phyloP scores from a whole-genome alignment of 83 land plant genomes.

The Diphasiastrum complanatum region DNA sequence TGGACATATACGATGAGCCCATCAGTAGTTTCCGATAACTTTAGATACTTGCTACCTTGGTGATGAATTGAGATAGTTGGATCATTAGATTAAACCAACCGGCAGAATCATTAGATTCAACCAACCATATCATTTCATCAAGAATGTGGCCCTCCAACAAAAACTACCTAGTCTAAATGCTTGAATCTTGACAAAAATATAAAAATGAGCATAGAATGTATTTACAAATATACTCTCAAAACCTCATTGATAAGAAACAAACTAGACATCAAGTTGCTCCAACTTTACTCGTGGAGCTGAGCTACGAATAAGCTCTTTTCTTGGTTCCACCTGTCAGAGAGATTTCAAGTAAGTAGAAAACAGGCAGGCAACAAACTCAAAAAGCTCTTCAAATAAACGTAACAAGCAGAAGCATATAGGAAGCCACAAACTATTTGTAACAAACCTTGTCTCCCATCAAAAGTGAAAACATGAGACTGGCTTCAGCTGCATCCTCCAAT shows the following conservation, averaged over 20 bases:
- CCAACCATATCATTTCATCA: too few relatives aligned
- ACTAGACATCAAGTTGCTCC: slow-evolving; percentile 51
- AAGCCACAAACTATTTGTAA: background rate
- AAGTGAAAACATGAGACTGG: slow-evolving; percentile 71
- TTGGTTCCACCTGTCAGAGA: slow-evolving; percentile 60
- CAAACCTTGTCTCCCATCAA: slow-evolving; percentile 87
- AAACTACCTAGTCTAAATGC: too few relatives aligned
- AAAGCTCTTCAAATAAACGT: background rate
- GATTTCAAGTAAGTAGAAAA: background rate
- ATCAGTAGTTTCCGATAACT: too few relatives aligned
- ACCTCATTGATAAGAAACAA: background rate
- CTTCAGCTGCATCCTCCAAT: slow-evolving; percentile 91
- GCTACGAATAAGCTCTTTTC: slow-evolving; percentile 72
- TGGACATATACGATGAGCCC: too few relatives aligned
- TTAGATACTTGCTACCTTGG: too few relatives aligned
- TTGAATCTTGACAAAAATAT: too few relatives aligned
- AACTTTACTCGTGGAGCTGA: slow-evolving; percentile 48
- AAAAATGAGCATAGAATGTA: background rate
- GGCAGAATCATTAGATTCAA: too few relatives aligned
- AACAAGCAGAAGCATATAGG: background rate
- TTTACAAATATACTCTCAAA: slow-evolving; percentile 15
- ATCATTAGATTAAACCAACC: too few relatives aligned
- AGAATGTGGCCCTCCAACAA: too few relatives aligned
- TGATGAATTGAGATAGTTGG: too few relatives aligned
- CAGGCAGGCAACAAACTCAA: background rate